Conservation (phyloP, 257 asterid genomes). For the Avicennia marina region DNA sequence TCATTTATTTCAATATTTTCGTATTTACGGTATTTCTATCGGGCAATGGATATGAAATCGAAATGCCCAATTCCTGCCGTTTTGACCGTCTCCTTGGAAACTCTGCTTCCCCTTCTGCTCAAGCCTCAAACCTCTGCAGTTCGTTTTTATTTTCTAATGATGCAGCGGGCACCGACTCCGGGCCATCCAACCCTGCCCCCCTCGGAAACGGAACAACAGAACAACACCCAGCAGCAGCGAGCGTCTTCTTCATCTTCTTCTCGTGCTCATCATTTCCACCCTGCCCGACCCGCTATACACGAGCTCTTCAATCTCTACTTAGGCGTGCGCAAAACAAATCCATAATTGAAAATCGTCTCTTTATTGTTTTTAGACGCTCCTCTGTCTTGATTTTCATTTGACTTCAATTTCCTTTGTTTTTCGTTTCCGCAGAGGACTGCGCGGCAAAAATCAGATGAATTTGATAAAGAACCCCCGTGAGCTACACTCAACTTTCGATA, state of each 20-base stretch:
- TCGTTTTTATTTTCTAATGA: no score
- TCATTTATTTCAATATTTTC: no score
- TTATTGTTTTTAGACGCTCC: not conserved
- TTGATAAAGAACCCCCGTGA: not conserved
- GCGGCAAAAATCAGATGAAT: not conserved
- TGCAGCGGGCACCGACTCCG: not conserved
- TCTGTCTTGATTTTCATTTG: not conserved
- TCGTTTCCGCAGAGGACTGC: not conserved
- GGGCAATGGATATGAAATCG: no score
- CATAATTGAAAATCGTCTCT: not conserved
- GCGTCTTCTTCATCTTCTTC: not conserved
- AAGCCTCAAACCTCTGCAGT: no score
- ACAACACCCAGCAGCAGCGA: slow-evolving; percentile 3
- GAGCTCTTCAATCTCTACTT: slow-evolving; percentile 8
- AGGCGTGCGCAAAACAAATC: not conserved
- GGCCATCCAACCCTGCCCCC: not conserved
- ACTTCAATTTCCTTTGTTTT: not conserved
- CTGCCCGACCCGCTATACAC: not conserved
- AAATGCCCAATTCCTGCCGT: no score
- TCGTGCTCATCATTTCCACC: not conserved
- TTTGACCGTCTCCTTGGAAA: no score
- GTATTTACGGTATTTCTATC: no score
- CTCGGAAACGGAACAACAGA: slow-evolving; percentile 4
- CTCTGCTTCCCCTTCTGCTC: no score
- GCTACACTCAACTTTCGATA: not conserved